Evolutionary conservation across 306 rosid genomes (phyloP), one percentile per base, ranked within the genome.

Genomic region (Vigna mungo): DNA sequence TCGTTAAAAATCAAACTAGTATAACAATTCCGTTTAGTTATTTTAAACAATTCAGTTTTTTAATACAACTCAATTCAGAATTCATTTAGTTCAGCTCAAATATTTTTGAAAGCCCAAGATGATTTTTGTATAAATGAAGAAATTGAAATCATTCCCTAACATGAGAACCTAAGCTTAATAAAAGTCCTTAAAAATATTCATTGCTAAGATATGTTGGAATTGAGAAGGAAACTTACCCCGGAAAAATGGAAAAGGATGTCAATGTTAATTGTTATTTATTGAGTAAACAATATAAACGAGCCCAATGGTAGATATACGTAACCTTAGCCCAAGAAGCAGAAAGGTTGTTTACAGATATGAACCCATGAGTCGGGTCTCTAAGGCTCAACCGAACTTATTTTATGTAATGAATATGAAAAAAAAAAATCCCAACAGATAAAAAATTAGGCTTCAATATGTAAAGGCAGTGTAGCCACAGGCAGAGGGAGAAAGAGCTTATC

Each of bases 111-210:
- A 36, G 41, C 8, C 41, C 41, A 5, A 2, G 51, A 48, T 27
- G 56, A n/a, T 46, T 43, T 53, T 66, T 30, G 46, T 4, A 14
- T 43, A 1, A 3, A n/a, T 13, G 32, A 55, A 30, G 30, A 76
- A 55, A 67, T 27, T 64, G 52, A 65, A 76, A 52, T 64, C 48
- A 56, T 53, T 41, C 52, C 53, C 23, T 27, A 34, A 41, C 25
- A 65, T 52, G 34, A 52, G 44, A 52, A 65, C 11, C 34, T 41
- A 21, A 37, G 72, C 53, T 18, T 39, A n/a, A 64, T 18, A 49
- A 15, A 76, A 49, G 48, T 36, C 46, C 64, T 18, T 13, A 20
- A 36, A 63, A 47, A 63, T 11, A 64, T 63, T 64, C 72, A 17
- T 18, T 18, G 25, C 53, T 7, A 34, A 32, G 21, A 63, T 34